A percentile compares a stretch with the other conserved stretches of the same genome.
phyloP scores from a whole-genome alignment of 2,329 filamentous ascomycete genomes.

The Aspergillus floridensis region DNA sequence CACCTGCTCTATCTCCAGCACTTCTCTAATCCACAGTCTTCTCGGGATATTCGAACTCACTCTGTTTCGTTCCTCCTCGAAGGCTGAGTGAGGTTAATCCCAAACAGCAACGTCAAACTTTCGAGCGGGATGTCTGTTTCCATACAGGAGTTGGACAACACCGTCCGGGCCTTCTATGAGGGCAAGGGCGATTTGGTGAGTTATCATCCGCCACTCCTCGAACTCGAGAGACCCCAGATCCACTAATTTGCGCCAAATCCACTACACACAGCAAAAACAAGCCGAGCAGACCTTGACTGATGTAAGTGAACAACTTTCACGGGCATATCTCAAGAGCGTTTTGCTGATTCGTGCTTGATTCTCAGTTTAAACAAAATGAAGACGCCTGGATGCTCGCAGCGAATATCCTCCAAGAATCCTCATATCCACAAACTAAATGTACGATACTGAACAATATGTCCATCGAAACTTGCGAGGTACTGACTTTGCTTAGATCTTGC shows the following conservation, averaged over 20 bases:
- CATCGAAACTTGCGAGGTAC: conserved; percentile 17
- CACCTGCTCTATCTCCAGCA: conserved; percentile 13
- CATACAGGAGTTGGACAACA: conserved; percentile 93
- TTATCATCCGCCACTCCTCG: conserved; percentile 15
- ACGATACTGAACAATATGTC: conserved; percentile 38
- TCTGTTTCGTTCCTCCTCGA: not conserved
- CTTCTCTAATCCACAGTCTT: conserved; percentile 11
- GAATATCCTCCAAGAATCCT: conserved; percentile 89
- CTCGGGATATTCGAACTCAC: conserved; percentile 3
- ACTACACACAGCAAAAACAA: conserved; percentile 74
- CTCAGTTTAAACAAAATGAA: conserved; percentile 95
- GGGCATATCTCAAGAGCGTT: not conserved
- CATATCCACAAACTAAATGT: conserved; percentile 97
- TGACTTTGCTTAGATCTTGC: conserved; percentile 68
- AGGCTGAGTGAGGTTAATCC: conserved; percentile 17
- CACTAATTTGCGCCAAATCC: not conserved
- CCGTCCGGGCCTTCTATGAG: conserved; percentile 96
- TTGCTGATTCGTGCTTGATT: conserved; percentile 16
- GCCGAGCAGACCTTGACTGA: conserved; percentile 91
- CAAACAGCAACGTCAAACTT: conserved; percentile 31
- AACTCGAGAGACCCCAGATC: not conserved
- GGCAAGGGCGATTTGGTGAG: conserved; percentile 88
- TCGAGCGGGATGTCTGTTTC: conserved; percentile 59
- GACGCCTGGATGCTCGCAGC: conserved; percentile 98
- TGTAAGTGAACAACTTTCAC: conserved; percentile 52